These are phyloP conservation scores for Wickerhamomyces rabaulensis DNA, from an alignment of 805 yeast species.

Conservation along the genomic window DNA sequence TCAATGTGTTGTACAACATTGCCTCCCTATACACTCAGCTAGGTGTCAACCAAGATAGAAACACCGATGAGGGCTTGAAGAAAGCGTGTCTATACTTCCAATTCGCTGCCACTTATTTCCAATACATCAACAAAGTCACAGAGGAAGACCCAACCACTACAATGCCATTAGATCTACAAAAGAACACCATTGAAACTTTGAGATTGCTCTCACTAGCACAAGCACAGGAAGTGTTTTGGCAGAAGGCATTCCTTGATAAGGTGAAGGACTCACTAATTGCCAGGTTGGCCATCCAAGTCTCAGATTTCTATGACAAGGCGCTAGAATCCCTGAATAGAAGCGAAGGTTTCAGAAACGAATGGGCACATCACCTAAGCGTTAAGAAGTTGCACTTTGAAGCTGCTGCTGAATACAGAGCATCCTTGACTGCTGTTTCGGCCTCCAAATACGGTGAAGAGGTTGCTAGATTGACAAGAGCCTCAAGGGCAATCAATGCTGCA, in stretches of 20 bases:
- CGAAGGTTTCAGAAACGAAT: constrained; percentile 50
- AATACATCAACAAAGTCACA: constrained; percentile 55
- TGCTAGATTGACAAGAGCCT: constrained; percentile 45
- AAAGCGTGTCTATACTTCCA: constrained; percentile 63
- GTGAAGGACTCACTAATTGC: constrained; percentile 59
- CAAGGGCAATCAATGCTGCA: constrained; percentile 31
- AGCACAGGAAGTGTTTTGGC: constrained; percentile 87
- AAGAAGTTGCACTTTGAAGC: constrained; percentile 66
- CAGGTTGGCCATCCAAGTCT: constrained; percentile 57
- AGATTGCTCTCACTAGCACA: constrained; percentile 63
- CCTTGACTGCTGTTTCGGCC: constrained; percentile 41
- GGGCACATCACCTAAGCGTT: constrained; percentile 55
- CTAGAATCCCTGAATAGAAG: constrained; percentile 39
- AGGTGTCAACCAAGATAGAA: constrained; percentile 42
- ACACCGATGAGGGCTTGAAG: constrained; percentile 50
- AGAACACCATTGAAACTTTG: constrained; percentile 45
- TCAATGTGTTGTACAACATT: constrained; percentile 62
- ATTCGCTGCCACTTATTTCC: constrained; percentile 69
- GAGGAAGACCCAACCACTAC: constrained; percentile 14
- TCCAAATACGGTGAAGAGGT: constrained; percentile 71
- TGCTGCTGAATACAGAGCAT: constrained; percentile 61
- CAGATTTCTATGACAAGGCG: constrained; percentile 49
- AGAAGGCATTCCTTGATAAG: constrained; percentile 47
- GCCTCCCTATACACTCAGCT: constrained; percentile 58
- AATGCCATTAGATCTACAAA: constrained; percentile 43